Base-by-base conservation (phyloP, 345 rosid genomes). In the Citrus hindsii region DNA sequence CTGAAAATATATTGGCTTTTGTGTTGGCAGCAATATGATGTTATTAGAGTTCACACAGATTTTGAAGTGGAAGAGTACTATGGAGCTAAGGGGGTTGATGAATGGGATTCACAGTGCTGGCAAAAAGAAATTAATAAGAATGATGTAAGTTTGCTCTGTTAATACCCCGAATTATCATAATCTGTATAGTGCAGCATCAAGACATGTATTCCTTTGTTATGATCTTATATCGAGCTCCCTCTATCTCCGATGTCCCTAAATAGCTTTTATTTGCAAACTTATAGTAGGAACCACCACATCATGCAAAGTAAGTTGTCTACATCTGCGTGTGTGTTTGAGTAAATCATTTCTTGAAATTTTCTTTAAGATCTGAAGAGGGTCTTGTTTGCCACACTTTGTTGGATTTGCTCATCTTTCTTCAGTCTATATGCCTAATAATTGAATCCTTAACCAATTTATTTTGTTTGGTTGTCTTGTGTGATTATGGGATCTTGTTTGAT, bases 71-170 rank as follows among this genome's bases (percentile, higher is more conserved):
- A 84, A 67, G 90, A 83, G 74, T 93, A 93, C 79, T 91, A 71
- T 81, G 98, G 96, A 84, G 90, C 92, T 69, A 95, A 85, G 78
- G 94, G 97, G 64, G 86, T 92, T 37, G 95, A 92, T 82, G 86
- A 78, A 24, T 93, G 98, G 97, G 88, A 81, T 38, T 77, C 78
- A 42, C 75, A 72, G 27, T 40, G 75, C 64, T 95, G 99, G 98
- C 86, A 90, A 81, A 85, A 89, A 76, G 98, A 95, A 90, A 56
- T 86, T 69, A 85, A 74, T 37, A 75, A 89, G 75, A 87, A 83
- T 13, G 90, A 93, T 83, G 99, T 91, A 79, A 82, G 97, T 86
- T 71, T 67, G 21, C 38, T 69, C 56, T 65, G 19, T 27, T 74
- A 22, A 16, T 32, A 33, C 25, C 71, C 33, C 30, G 28, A 61